Evolutionary conservation across 345 rosid genomes (phyloP).

Genomic region (Mercurialis annua): DNA sequence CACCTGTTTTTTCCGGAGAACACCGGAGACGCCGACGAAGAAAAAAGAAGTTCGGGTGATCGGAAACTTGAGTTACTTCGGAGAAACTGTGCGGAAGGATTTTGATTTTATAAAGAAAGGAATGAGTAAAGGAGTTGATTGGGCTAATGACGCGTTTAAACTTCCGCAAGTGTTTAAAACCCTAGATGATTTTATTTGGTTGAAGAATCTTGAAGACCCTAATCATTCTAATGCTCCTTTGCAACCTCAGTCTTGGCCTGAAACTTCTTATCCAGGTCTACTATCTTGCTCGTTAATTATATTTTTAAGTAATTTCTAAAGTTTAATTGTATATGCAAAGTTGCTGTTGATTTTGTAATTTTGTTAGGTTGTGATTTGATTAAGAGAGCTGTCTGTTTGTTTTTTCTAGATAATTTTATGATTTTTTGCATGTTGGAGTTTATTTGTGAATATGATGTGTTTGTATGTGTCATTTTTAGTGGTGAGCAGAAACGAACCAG

Average conservation of each 20-base stretch:
- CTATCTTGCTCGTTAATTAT: too few relatives aligned
- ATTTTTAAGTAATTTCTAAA: too few relatives aligned
- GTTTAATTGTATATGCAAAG: too few relatives aligned
- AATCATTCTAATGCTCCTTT: constrained; percentile 32
- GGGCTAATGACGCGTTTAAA: constrained; percentile 67
- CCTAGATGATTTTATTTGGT: constrained; percentile 70
- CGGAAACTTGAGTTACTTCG: constrained; percentile 58
- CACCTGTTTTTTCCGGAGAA: constrained; percentile 17
- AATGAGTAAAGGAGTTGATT: constrained; percentile 51
- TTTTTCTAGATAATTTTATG: too few relatives aligned
- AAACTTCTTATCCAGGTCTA: constrained; percentile 69
- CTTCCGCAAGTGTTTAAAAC: constrained; percentile 56
- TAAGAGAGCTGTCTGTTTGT: too few relatives aligned
- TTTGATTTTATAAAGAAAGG: constrained; percentile 50
- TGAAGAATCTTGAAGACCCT: constrained; percentile 66
- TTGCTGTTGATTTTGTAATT: too few relatives aligned
- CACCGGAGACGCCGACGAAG: constrained; percentile 23
- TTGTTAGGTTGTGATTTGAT: too few relatives aligned
- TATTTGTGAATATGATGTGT: too few relatives aligned
- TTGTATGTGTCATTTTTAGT: too few relatives aligned
- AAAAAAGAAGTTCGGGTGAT: constrained; percentile 23
- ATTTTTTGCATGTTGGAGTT: too few relatives aligned
- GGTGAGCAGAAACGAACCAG: too few relatives aligned
- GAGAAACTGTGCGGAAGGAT: constrained; percentile 61
- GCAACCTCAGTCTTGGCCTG: constrained; percentile 57